Evolutionary conservation across 2,329 filamentous ascomycete genomes (phyloP).

Genomic region (Aphanocladium album): DNA sequence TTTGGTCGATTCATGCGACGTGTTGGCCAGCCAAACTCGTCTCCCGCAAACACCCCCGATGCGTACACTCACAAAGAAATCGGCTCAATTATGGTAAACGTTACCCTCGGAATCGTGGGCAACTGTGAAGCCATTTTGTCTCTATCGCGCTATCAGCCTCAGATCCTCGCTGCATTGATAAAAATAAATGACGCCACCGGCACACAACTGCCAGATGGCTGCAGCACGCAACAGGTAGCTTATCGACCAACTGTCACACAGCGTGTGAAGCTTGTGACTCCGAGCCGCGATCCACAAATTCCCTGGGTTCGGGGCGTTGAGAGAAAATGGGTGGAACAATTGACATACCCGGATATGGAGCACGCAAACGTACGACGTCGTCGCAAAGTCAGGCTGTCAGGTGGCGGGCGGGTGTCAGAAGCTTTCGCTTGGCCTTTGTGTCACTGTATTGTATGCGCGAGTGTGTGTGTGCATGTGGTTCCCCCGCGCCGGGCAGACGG

Average conservation of each 20-base stretch:
- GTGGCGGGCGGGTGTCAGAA: background rate
- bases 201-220: conserved; percentile 9
- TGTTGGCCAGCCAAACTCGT: background rate
- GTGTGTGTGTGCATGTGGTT: conserved; percentile 1
- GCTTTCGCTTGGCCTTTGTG: background rate
- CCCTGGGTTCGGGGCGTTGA: conserved; percentile 12
- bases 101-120: conserved; percentile 56
- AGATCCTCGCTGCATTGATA: background rate
- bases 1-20: background rate
- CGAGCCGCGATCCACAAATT: conserved; percentile 14
- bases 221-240: conserved; percentile 5
- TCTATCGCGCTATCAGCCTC: background rate
- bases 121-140: conserved; percentile 54
- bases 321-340: background rate
- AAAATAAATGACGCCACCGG: conserved; percentile 12
- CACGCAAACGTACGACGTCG: conserved; percentile 2
- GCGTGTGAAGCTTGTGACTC: conserved; percentile 11
- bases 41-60: background rate
- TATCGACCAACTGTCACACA: conserved; percentile 10
- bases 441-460: too few relatives aligned
- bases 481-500: conserved; percentile 4
- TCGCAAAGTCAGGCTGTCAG: conserved; percentile 3
- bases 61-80: conserved; percentile 54
- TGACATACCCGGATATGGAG: background rate
- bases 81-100: conserved; percentile 66